A percentile compares a stretch with the other conserved stretches of the same genome.
phyloP scores from a whole-genome alignment of 78 protist species.

The Salpingoeca rosetta region DNA sequence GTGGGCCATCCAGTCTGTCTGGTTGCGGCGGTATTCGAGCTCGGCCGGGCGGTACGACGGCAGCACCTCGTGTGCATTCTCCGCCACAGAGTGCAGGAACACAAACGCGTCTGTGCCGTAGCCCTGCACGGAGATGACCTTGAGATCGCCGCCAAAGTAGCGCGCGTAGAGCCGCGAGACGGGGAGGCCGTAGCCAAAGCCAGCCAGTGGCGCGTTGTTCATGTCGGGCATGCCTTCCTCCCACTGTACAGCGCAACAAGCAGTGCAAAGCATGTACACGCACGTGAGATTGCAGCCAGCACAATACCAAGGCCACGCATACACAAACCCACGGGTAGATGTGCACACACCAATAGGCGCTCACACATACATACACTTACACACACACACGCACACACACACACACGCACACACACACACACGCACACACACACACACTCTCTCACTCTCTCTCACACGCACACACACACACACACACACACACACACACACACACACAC shows the following conservation, averaged over 20 bases:
- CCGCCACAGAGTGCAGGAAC: neutral
- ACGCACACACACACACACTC: no score
- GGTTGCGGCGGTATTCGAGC: no score
- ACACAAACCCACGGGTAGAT: neutral
- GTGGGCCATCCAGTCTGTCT: no score
- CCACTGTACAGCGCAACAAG: no score
- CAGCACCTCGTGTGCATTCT: neutral
- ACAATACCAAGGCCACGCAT: neutral
- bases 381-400: no score
- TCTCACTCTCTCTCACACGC: no score
- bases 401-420: no score
- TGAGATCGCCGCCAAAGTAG: conserved; percentile 58
- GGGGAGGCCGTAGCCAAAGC: conserved; percentile 68
- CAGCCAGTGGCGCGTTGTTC: conserved; percentile 46
- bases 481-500: neutral
- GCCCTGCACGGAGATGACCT: conserved; percentile 37
- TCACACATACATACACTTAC: no score
- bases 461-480: neutral
- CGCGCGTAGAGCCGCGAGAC: conserved; percentile 37
- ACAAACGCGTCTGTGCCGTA: conserved; percentile 54
- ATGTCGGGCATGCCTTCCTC: neutral
- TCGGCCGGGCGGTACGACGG: conserved; percentile 1
- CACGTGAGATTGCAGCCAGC: neutral
- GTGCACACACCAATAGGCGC: neutral
- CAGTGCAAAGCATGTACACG: neutral